Evolutionary conservation across 305 asterid genomes (phyloP).

Genomic region (Fraxinus xanthoxyloides): DNA sequence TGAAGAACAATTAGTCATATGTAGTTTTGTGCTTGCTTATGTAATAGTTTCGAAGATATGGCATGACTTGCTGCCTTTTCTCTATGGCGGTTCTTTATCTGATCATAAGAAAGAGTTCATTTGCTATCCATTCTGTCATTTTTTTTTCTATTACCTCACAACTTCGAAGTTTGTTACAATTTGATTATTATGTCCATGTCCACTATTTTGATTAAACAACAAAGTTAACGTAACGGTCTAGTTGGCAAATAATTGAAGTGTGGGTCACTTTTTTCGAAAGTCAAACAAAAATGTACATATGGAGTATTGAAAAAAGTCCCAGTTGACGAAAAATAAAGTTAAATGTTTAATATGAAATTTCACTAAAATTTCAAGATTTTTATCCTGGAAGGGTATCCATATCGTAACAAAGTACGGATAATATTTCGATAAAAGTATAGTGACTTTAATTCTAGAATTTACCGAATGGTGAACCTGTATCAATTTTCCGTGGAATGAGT

Average conservation of each 20-base stretch:
- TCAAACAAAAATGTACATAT: not conserved
- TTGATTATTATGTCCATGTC: not conserved
- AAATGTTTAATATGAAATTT: too few species aligned
- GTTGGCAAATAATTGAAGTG: not conserved
- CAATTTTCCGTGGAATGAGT: not conserved
- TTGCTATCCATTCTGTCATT: not conserved
- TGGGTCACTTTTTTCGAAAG: not conserved
- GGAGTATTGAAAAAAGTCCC: not conserved
- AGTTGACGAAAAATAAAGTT: not conserved
- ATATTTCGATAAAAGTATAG: not conserved
- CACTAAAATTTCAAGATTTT: too few species aligned
- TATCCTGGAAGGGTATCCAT: too few species aligned
- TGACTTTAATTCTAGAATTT: not conserved
- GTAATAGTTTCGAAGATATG: not conserved
- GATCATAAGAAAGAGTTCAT: not conserved
- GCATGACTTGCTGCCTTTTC: not conserved
- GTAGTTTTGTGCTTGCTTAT: not conserved
- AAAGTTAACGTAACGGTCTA: too few species aligned
- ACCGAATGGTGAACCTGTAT: not conserved
- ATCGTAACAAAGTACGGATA: not conserved
- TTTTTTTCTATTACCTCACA: not conserved
- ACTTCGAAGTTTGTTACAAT: not conserved
- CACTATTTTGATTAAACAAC: not conserved
- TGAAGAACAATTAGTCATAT: not conserved
- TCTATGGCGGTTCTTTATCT: not conserved